Base-by-base conservation (phyloP, 805 yeast species). In the Candida takata region DNA sequence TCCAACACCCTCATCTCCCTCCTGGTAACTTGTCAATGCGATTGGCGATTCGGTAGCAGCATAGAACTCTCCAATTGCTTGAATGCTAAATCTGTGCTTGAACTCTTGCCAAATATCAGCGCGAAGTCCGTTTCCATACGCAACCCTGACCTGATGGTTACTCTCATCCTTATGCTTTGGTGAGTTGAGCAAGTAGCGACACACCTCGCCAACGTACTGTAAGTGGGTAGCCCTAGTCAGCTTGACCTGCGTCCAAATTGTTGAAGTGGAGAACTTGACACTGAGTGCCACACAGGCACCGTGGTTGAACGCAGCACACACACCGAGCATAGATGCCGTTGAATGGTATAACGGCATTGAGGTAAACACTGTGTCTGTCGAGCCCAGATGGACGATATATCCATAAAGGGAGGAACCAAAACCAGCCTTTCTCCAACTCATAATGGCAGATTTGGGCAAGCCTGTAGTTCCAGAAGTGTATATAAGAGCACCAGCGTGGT, bases 261-360 rank as follows among this genome's bases (percentile, higher is more conserved):
- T 74, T 4, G 81, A 69, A 6, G 90, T 79, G 2, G 95, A 83
- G 57, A 90, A 88, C 57, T 83, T 84, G 44, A 78, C 79, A 19
- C 90, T 78, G 17, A 90, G 57, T 0, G 92, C 83, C 32, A 82
- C 74, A 44, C 87, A 74, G 1, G 82, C 92, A 33, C 95, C 95
- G 29, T 61, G 64, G 20, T 71, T 63, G 32, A 75, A 58, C 0
- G 79, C 66, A 1, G 95, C 87, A 51, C 88, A 68, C 6, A 81
- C 75, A 10, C 96, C 96, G 36, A 88, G 61, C 59, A 86, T 70
- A 0, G 95, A 83, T 4, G 96, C 97, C 0, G 97, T 88, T 1
- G 95, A 85, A 58, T 88, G 97, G 55, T 90, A 88, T 41, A 90
- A 64, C 2, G 97, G 97, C 97, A 88, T 88, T 1, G 95, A 84